Evolutionary conservation across 2,329 filamentous ascomycete species (phyloP).

Genomic region (Fusarium pilosicola): DNA sequence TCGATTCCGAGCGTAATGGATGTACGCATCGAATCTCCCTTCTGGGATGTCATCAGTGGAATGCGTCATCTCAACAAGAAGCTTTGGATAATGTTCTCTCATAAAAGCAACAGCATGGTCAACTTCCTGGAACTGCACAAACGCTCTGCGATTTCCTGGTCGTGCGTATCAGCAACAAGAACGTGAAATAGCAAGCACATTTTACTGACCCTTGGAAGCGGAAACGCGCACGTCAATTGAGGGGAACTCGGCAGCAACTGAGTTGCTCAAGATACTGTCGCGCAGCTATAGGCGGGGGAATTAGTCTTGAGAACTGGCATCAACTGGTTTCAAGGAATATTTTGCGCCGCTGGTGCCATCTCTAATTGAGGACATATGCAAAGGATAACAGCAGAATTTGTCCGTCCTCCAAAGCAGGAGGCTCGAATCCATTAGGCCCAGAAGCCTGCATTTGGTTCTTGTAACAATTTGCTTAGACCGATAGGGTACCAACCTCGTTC

Average conservation of each 20-base stretch:
- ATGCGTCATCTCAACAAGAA: slow-evolving; percentile 50
- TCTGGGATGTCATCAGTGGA: slow-evolving; percentile 53
- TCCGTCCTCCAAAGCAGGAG: slow-evolving; percentile 5
- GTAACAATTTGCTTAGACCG: slow-evolving; percentile 26
- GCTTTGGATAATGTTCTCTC: slow-evolving; percentile 55
- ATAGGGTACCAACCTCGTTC: slow-evolving; percentile 59
- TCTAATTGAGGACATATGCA: slow-evolving; percentile 3
- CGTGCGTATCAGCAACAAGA: slow-evolving; percentile 18
- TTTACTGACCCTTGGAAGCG: slow-evolving; percentile 47
- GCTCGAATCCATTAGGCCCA: slow-evolving; percentile 20
- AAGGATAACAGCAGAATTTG: neutral
- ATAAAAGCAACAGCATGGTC: slow-evolving; percentile 55
- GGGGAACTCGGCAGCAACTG: slow-evolving; percentile 50
- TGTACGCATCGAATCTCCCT: slow-evolving; percentile 50
- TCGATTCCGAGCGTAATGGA: slow-evolving; percentile 55
- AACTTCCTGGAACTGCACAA: slow-evolving; percentile 55
- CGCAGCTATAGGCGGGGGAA: slow-evolving; percentile 47
- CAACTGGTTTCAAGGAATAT: slow-evolving; percentile 16
- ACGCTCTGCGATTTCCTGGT: slow-evolving; percentile 54
- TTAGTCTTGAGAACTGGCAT: slow-evolving; percentile 42
- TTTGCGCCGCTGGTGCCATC: slow-evolving; percentile 8
- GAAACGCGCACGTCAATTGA: slow-evolving; percentile 54
- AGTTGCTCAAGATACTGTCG: slow-evolving; percentile 48
- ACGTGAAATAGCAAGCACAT: neutral
- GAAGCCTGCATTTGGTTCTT: slow-evolving; percentile 3